Evolutionary conservation across 352 stramenopile species (phyloP), one percentile per base, ranked within the genome.

Genomic region (Blastocystis sp.): DNA sequence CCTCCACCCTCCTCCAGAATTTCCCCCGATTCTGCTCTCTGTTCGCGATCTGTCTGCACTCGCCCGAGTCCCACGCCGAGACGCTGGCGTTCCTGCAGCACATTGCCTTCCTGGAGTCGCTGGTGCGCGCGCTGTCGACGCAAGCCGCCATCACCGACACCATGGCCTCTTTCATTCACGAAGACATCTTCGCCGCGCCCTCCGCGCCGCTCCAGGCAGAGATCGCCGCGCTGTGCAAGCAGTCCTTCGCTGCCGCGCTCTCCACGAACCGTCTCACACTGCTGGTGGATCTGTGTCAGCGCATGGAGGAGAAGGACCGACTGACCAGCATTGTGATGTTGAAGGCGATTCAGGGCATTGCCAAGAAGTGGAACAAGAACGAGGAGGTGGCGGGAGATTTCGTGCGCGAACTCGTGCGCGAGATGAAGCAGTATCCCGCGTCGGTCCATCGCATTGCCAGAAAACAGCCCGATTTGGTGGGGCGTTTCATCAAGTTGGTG

Each of bases 381-480:
- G 16, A 55, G 45, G 45, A 55, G 9, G 45, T 55, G 45, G 45
- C 9, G 45, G 45, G 45, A 55, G 45, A 55, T 19, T 55, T 55
- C 45, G 45, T 55, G 45, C 45, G 45, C 6, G 45, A 55, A 55
- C 16, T 55, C 45, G 45, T 55, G 45, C 45, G 45, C 45, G 6
- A 55, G 45, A 19, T 55, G 45, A 16, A 55, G 45, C 6, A 16
- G 16, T 16, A 55, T 55, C 35, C 26, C 4, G 35, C 29, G 13
- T 4, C 50, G 29, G 19, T 85, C 19, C 13, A 66, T 4, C 50
- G 31, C 2, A 39, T 85, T 21, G 31, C 55, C 10, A 10, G 35
- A 29, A 85, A 85, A 31, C 74, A 85, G 59, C 31, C 55, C 3
- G 37, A 50, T 16, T 39, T 62, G 33, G 24, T 67, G 19, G 74